phyloP scores from a whole-genome alignment of 2,329 filamentous ascomycete genomes.

The Ilyonectria destructans region DNA sequence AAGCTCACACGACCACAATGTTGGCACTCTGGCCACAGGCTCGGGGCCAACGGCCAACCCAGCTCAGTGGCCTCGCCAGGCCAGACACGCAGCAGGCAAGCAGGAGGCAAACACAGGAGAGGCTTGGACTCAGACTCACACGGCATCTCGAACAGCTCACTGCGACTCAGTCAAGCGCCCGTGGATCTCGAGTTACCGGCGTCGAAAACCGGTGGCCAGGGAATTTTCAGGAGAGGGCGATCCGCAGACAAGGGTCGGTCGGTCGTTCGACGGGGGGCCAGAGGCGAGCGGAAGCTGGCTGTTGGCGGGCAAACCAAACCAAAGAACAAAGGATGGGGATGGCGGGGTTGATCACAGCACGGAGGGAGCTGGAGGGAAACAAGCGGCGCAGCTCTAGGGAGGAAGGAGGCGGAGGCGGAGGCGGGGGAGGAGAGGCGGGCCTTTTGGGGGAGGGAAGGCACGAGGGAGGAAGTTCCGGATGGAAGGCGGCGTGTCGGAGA shows the following conservation, averaged over 20 bases:
- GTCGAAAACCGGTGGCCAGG: conserved; percentile 38
- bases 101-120: background rate
- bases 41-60: conserved; percentile 14
- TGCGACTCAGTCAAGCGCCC: conserved; percentile 37
- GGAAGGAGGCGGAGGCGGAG: conserved; percentile 28
- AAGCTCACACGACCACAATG: conserved; percentile 31
- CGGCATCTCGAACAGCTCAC: conserved; percentile 55
- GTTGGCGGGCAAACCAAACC: conserved; percentile 33
- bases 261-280: conserved; percentile 40
- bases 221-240: conserved; percentile 28
- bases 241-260: conserved; percentile 25
- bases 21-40: conserved; percentile 33
- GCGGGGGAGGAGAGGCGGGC: conserved; percentile 33
- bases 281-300: conserved; percentile 38
- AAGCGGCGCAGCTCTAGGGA: conserved; percentile 33
- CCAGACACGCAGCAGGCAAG: conserved; percentile 14
- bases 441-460: conserved; percentile 22
- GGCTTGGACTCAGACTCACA: conserved; percentile 51
- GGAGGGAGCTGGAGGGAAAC: conserved; percentile 31
- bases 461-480: conserved; percentile 16
- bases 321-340: conserved; percentile 36
- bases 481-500: conserved; percentile 13
- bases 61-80: conserved; percentile 13
- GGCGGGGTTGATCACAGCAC: conserved; percentile 46
- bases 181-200: conserved; percentile 37